Base-by-base conservation (phyloP, 805 yeast genomes). In the Candida quercuum region DNA sequence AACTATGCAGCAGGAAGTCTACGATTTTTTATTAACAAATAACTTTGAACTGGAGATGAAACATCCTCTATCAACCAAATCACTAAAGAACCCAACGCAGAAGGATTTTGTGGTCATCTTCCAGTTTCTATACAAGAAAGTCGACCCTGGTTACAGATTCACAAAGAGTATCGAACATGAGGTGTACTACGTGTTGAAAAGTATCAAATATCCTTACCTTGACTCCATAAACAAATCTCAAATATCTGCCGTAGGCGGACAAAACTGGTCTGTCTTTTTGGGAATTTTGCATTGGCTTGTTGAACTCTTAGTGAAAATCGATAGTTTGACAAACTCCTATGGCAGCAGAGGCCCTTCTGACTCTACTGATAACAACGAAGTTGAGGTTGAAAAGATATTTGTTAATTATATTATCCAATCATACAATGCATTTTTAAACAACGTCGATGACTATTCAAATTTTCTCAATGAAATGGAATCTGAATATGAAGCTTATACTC, bases 201-300 rank as follows among this genome's bases (percentile, higher is more conserved):
- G 68, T 26, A 57, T 87, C 42, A 75, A 74, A 34, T 88, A 88
- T 51, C 96, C 97, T 2, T 86, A 81, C 56, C 59, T 86, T 40
- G 94, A 84, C 28, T 67, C 85, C 0, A 78, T 89, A 28, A 85
- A 82, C 57, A 81, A 88, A 52, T 81, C 93, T 1, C 94, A 86
- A 54, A 80, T 88, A 27, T 77, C 88, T 27, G 96, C 96, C 0
- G 96, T 86, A 11, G 96, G 96, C 6, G 95, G 95, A 3, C 78
- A 82, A 34, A 79, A 78, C 47, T 88, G 96, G 96, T 87, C 86
- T 11, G 72, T 73, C 7, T 85, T 86, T 46, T 58, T 88, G 29
- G 95, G 93, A 1, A 76, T 89, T 73, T 62, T 88, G 17, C 79
- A 82, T 56, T 88, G 96, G 96, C 56, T 88, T 32, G 77, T 82